Conservation (phyloP, 1,284 basidiomycete genomes). For the Hypsizygus ulmarius region DNA sequence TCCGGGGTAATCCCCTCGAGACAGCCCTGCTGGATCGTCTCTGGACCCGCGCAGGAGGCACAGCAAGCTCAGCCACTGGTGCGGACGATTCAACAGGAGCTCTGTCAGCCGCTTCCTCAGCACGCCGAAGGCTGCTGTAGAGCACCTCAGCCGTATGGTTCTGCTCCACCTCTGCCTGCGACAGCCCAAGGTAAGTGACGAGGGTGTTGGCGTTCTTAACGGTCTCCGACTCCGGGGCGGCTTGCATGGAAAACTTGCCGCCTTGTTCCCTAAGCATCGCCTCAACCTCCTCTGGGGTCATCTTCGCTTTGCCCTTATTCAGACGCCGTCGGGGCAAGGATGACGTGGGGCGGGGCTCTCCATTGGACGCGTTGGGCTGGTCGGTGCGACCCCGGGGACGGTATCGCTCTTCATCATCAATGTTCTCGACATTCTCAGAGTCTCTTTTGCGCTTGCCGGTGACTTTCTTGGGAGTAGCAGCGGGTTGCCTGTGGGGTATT, state of each 20-base stretch:
- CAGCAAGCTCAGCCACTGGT: too few relatives aligned
- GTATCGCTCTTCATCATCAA: slow-evolving; percentile 8
- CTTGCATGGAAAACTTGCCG: neutral
- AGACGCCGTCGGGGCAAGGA: neutral
- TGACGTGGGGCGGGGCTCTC: neutral
- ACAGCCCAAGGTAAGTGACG: neutral
- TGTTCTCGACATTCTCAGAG: slow-evolving; percentile 1
- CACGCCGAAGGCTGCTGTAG: too few relatives aligned
- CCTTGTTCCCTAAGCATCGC: slow-evolving; percentile 1
- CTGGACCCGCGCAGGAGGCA: too few relatives aligned
- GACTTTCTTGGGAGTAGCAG: neutral
- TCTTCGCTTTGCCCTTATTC: slow-evolving; percentile 12
- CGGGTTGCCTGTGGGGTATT: neutral
- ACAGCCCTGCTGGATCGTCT: too few relatives aligned
- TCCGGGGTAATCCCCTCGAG: too few relatives aligned
- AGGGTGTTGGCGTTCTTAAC: neutral
- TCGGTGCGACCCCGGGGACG: slow-evolving; percentile 2
- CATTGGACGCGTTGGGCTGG: neutral
- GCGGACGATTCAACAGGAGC: too few relatives aligned
- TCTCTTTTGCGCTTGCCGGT: slow-evolving; percentile 11
- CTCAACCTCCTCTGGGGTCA: slow-evolving; percentile 5
- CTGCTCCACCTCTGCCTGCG: neutral
- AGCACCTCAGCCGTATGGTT: too few relatives aligned
- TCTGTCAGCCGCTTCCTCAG: too few relatives aligned
- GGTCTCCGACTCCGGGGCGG: neutral